phyloP scores from a whole-genome alignment of 177 flowering plant genomes.

The Telopea speciosissima region DNA sequence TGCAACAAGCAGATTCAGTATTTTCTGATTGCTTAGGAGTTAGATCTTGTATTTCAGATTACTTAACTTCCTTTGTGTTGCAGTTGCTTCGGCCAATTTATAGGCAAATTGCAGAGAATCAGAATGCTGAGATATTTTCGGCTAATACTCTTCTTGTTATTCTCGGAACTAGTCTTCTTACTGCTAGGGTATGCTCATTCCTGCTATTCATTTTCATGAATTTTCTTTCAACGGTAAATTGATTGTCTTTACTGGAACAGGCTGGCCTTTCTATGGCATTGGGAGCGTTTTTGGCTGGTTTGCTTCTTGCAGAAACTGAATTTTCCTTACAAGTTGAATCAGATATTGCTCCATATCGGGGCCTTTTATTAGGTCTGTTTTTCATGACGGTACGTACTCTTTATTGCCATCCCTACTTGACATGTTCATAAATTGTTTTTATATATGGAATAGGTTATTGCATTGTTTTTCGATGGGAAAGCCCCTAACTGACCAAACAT shows the following conservation, averaged over 20 bases:
- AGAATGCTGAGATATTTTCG: slow-evolving; percentile 98
- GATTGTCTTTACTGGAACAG: slow-evolving; percentile 33
- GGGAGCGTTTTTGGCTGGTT: slow-evolving; percentile 99
- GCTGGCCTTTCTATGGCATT: slow-evolving; percentile 99
- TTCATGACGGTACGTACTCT: slow-evolving; percentile 86
- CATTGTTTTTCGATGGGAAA: background rate
- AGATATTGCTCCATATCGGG: slow-evolving; percentile 99
- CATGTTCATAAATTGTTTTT: background rate
- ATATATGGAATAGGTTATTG: background rate
- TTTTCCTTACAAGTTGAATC: slow-evolving; percentile 98
- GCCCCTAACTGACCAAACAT: background rate
- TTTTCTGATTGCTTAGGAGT: background rate
- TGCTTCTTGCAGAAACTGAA: slow-evolving; percentile 99
- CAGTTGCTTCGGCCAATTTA: slow-evolving; percentile 99
- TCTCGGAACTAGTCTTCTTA: slow-evolving; percentile 96
- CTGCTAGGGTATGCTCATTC: slow-evolving; percentile 79
- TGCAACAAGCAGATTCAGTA: background rate
- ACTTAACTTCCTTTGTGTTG: slow-evolving; percentile 4
- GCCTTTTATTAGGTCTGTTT: slow-evolving; percentile 95
- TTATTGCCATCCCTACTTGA: background rate
- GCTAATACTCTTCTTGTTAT: slow-evolving; percentile 96
- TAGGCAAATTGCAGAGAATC: slow-evolving; percentile 96
- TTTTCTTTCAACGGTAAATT: slow-evolving; percentile 2
- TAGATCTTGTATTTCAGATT: slow-evolving; percentile 1
- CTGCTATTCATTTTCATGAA: slow-evolving; percentile 1